A percentile compares a stretch with the other conserved stretches of the same genome.
These are phyloP conservation scores for Trametes pubescens DNA, from an alignment of 1,284 basidiomycete genomes.

Conservation along the genomic window DNA sequence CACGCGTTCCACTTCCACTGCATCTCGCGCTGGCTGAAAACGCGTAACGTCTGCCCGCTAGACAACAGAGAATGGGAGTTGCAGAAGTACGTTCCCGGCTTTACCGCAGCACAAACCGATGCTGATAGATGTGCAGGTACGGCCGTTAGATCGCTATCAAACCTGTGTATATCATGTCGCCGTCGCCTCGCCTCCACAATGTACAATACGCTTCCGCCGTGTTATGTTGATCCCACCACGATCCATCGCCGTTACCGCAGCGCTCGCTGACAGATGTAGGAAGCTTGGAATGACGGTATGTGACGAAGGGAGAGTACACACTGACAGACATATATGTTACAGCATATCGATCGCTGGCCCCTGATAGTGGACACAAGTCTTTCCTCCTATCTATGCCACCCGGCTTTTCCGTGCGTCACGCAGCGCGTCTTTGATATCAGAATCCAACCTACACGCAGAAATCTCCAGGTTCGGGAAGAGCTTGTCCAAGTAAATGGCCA, in stretches of 20 bases:
- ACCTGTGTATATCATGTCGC: conserved; percentile 24
- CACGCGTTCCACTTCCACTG: conserved; percentile 99
- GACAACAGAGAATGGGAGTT: conserved; percentile 97
- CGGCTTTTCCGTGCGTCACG: no score
- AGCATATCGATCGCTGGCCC: no score
- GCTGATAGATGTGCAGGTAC: conserved; percentile 19
- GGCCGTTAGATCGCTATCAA: conserved; percentile 28
- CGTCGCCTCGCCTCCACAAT: conserved; percentile 16
- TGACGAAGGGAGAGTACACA: no score
- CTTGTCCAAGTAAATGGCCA: not conserved
- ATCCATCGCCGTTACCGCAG: no score
- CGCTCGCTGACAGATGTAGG: no score
- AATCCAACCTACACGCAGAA: not conserved
- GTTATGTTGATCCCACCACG: conserved; percentile 4
- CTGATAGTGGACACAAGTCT: no score
- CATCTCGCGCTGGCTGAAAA: conserved; percentile 99
- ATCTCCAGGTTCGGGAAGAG: not conserved
- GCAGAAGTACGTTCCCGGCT: conserved; percentile 75
- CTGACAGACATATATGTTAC: no score
- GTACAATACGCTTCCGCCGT: conserved; percentile 29
- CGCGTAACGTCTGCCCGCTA: conserved; percentile 97
- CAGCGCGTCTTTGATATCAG: no score
- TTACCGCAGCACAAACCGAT: not conserved
- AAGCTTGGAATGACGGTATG: no score
- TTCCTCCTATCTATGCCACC: no score